These are phyloP conservation scores for Selaginella tamariscina DNA, from an alignment of 75 land plant genomes.

Conservation along the genomic window DNA sequence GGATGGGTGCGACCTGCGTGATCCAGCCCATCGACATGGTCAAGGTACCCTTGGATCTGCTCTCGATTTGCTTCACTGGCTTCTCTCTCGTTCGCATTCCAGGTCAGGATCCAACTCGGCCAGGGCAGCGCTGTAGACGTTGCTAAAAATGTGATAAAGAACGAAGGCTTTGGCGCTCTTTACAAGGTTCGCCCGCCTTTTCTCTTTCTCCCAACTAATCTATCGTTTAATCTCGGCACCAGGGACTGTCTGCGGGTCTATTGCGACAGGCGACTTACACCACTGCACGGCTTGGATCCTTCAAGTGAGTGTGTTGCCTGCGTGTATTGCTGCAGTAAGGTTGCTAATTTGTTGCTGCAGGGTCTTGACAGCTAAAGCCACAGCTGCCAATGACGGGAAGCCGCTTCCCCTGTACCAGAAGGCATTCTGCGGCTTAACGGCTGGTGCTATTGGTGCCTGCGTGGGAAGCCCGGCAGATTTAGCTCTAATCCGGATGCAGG, in stretches of 20 bases:
- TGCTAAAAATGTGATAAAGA: conserved; percentile 46
- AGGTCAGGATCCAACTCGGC: conserved; percentile 85
- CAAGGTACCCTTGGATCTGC: conserved; percentile 68
- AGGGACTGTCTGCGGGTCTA: conserved; percentile 88
- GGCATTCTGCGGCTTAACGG: conserved; percentile 83
- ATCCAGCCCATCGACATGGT: conserved; percentile 91
- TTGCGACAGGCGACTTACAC: conserved; percentile 89
- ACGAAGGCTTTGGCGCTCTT: conserved; percentile 68
- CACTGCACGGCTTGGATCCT: conserved; percentile 63
- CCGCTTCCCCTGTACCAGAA: conserved; percentile 87
- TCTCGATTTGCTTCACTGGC: background rate
- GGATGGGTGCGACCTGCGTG: conserved; percentile 93
- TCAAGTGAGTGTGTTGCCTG: conserved; percentile 23
- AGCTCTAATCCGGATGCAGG: conserved; percentile 92
- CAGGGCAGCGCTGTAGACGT: conserved; percentile 62
- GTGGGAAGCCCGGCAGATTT: conserved; percentile 92
- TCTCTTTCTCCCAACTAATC: background rate
- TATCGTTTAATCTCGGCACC: conserved; percentile 15
- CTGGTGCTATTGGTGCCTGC: conserved; percentile 85
- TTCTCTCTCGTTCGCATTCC: conserved; percentile 2
- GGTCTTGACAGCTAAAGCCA: conserved; percentile 75
- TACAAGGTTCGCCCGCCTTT: conserved; percentile 48
- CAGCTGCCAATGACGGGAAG: conserved; percentile 86
- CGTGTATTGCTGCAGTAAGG: background rate
- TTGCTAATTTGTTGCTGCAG: conserved; percentile 20